Conservation (phyloP, 345 rosid species). For the Salix dunnii region DNA sequence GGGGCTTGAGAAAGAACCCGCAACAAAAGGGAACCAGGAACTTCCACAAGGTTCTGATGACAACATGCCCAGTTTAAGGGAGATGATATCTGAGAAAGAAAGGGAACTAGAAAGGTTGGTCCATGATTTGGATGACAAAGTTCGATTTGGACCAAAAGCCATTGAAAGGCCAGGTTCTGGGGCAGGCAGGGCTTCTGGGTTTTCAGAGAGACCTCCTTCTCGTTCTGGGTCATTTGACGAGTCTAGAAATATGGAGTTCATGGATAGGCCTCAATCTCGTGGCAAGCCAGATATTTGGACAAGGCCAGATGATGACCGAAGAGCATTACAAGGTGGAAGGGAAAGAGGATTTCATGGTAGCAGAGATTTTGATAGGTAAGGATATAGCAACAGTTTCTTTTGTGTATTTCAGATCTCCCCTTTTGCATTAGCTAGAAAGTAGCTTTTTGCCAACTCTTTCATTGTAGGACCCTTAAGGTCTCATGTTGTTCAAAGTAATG, state of each 20-base stretch:
- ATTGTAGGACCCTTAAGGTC: neutral
- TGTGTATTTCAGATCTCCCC: neutral
- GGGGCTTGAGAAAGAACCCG: constrained; percentile 41
- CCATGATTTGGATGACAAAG: constrained; percentile 71
- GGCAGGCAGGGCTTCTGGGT: constrained; percentile 56
- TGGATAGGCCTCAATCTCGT: constrained; percentile 77
- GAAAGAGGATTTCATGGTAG: constrained; percentile 73
- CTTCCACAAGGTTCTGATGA: constrained; percentile 33
- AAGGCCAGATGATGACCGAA: constrained; percentile 66
- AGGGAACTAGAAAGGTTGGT: constrained; percentile 56
- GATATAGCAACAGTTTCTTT: neutral
- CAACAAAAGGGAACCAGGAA: constrained; percentile 32
- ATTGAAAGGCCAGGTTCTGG: constrained; percentile 76
- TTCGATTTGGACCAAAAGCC: constrained; percentile 72
- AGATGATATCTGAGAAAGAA: constrained; percentile 54
- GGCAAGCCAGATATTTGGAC: constrained; percentile 67
- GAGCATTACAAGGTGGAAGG: constrained; percentile 70
- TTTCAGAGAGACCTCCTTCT: constrained; percentile 79
- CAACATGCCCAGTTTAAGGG: constrained; percentile 32
- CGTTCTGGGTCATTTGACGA: constrained; percentile 73
- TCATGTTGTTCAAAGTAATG: neutral
- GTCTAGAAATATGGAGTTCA: constrained; percentile 57
- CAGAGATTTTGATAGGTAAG: constrained; percentile 73
- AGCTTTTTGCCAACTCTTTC: neutral
- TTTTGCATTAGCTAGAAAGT: neutral